A percentile compares a stretch with the other conserved stretches of the same genome.
Evolutionary conservation across 169 alveolate species (phyloP).

Genomic region (Hepatocystis sp.): DNA sequence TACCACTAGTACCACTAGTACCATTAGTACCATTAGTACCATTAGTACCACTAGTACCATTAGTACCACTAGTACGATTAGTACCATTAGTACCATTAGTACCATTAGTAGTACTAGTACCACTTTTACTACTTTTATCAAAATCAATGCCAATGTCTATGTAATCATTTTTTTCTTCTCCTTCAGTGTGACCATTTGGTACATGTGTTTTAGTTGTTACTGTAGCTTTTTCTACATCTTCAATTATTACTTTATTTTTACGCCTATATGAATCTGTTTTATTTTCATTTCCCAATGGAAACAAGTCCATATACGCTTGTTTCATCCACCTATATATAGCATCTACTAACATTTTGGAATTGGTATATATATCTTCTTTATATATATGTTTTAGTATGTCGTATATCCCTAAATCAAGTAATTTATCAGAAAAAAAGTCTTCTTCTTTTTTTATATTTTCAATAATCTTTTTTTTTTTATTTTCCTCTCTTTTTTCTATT

Average conservation of each 20-base stretch:
- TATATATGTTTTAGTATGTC: constrained; percentile 63
- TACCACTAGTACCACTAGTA: background rate
- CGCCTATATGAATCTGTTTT: background rate
- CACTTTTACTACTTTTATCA: background rate
- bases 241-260: background rate
- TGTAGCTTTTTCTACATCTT: background rate
- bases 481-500: constrained; percentile 48
- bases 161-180: background rate
- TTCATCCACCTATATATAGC: constrained; percentile 66
- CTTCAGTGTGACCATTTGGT: background rate
- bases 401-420: constrained; percentile 36
- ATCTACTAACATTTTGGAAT: constrained; percentile 45
- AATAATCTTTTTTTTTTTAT: constrained; percentile 38
- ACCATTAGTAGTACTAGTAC: background rate
- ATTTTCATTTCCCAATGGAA: background rate
- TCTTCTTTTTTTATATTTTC: constrained; percentile 50
- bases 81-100: background rate
- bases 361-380: constrained; percentile 4
- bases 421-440: constrained; percentile 46
- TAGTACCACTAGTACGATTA: background rate
- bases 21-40: background rate
- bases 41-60: background rate
- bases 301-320: constrained; percentile 4
- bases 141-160: too few species aligned
- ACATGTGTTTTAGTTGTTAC: too few species aligned